A percentile compares a stretch with the other conserved stretches of the same genome.
Conservation (phyloP, 306 rosid genomes). For the Fragaria iinumae region DNA sequence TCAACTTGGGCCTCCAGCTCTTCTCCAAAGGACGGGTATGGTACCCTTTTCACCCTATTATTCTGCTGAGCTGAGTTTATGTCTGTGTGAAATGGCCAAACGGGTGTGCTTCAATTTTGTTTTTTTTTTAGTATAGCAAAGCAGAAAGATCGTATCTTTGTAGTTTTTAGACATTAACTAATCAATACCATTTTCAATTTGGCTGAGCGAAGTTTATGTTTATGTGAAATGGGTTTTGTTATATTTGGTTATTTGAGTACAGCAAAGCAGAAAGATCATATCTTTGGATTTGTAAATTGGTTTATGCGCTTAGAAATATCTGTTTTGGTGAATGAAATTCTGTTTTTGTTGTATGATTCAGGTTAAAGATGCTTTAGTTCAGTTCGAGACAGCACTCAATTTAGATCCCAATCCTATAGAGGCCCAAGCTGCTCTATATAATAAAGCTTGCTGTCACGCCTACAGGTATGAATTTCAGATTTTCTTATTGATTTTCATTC, state of each 20-base stretch:
- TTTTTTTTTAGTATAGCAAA: neutral
- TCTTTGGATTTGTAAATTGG: neutral
- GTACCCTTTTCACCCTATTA: neutral
- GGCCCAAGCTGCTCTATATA: slow-evolving; percentile 91
- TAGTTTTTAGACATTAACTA: neutral
- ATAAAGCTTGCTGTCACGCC: slow-evolving; percentile 98
- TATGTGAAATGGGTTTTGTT: too few species aligned
- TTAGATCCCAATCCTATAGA: slow-evolving; percentile 84
- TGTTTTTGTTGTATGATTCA: slow-evolving; percentile 25
- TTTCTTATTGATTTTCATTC: neutral
- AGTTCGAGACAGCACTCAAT: slow-evolving; percentile 81
- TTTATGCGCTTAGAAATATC: neutral
- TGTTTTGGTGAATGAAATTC: neutral
- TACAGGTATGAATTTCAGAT: slow-evolving; percentile 48
- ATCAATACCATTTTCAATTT: neutral
- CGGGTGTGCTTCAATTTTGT: slow-evolving; percentile 4
- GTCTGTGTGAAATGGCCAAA: neutral
- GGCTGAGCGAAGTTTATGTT: neutral
- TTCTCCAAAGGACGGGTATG: slow-evolving; percentile 91
- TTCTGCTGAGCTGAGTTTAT: neutral
- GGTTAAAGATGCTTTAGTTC: slow-evolving; percentile 91
- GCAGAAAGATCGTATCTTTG: neutral
- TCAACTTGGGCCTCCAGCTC: slow-evolving; percentile 85
- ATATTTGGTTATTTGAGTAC: neutral
- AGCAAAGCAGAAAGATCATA: neutral